Evolutionary conservation across 139 green algal species (phyloP), one percentile per base, ranked within the genome.

Genomic region (Chlorella sp.): DNA sequence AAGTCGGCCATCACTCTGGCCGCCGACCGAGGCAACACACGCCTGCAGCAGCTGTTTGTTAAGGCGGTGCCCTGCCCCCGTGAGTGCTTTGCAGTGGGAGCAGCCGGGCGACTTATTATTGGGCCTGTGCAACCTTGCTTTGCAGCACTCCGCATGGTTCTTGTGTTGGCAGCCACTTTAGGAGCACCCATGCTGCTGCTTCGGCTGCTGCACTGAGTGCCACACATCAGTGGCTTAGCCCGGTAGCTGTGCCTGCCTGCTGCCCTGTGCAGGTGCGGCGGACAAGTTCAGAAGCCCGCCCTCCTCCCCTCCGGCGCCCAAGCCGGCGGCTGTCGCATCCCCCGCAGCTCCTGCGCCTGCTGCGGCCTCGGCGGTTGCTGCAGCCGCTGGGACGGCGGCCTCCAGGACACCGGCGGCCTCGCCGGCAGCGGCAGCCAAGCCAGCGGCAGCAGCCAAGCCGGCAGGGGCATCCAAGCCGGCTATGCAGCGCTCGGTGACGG

Each of bases 1-100:
- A 73, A 83, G 77, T 60, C 56, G 20, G 38, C 77, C 7, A 64
- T 83, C 7, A 44, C 65, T 6, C 38, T 83, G 60, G 77, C 77
- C 32, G 38, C 77, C 30, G 77, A 83, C 77, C 56, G 60, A 26
- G 60, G 60, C 40, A 73, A 36, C 77, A 73, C 58, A 14, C 77
- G 60, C 26, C 54, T 68, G 48, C 65, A 68, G 40, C 77, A 83
- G 60, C 58, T 83, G 58, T 73, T 74, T 46, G 36, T 83, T 3
- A 68, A 68, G 22, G 60, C 77, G 8, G 77, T n/a, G 56, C 77
- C 77, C 58, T 62, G 60, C 77, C 77, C 58, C 38, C 56, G 77
- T 83, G 77, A 60, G 76, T 38, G 70, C 5, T 22, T 38, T 51
- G 16, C 13, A 6, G 9, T 67, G 14, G 58, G 19, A 67, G 58